A percentile compares a stretch with the other conserved stretches of the same genome.
Conservation (phyloP, 1,284 basidiomycete species). For the Volvariella volvacea region DNA sequence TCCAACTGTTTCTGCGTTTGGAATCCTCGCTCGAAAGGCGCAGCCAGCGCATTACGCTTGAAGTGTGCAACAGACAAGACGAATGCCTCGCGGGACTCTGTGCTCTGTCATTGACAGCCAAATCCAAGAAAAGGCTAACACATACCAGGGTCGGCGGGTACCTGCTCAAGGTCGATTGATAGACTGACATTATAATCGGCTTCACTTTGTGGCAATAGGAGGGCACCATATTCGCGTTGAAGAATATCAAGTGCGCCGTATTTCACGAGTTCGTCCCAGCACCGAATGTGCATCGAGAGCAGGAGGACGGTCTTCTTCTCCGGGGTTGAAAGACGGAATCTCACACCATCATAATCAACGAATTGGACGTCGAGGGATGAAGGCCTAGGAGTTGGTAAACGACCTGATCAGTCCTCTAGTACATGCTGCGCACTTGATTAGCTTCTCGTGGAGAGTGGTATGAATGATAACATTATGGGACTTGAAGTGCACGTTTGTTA, state of each 20-base stretch:
- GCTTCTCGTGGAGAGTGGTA: slow-evolving; percentile 87
- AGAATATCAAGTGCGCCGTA: slow-evolving; percentile 86
- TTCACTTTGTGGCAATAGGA: slow-evolving; percentile 62
- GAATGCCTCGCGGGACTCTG: slow-evolving; percentile 77
- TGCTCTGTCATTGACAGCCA: slow-evolving; percentile 4
- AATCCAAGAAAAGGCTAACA: slow-evolving; percentile 12
- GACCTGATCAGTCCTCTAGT: not conserved
- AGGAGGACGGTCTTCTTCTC: slow-evolving; percentile 70
- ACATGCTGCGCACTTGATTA: slow-evolving; percentile 62
- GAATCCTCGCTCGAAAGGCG: slow-evolving; percentile 92
- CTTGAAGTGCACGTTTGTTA: slow-evolving; percentile 34
- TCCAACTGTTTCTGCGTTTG: slow-evolving; percentile 84
- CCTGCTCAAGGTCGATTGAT: slow-evolving; percentile 80
- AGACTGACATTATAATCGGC: slow-evolving; percentile 89
- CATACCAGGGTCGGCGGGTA: slow-evolving; percentile 77
- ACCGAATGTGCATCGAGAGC: slow-evolving; percentile 95
- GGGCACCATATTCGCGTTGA: slow-evolving; percentile 77
- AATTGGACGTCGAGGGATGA: slow-evolving; percentile 91
- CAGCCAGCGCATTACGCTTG: slow-evolving; percentile 92
- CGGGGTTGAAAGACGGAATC: slow-evolving; percentile 88
- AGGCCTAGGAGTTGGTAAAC: slow-evolving; percentile 47
- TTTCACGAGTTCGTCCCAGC: slow-evolving; percentile 89
- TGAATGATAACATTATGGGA: slow-evolving; percentile 90
- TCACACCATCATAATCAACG: slow-evolving; percentile 96
- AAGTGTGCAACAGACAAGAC: slow-evolving; percentile 81